A percentile compares a stretch with the other conserved stretches of the same genome.
Conservation (phyloP, 179 eudicot species). For the Heliamphora pulchella region DNA sequence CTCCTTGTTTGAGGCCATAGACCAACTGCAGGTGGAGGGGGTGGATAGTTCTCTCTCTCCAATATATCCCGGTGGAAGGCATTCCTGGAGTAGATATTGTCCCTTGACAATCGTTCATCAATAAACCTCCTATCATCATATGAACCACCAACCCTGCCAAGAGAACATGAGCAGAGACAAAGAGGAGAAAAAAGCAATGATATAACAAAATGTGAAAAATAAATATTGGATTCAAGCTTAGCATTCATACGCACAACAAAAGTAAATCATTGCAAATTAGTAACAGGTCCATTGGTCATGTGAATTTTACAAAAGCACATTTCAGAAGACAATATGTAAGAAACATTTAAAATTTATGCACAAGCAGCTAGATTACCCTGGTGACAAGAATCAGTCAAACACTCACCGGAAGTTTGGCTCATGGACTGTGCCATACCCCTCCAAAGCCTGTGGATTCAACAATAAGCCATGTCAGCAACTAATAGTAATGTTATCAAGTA, state of each 20-base stretch:
- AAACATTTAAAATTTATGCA: slow-evolving; percentile 1
- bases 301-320: neutral
- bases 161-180: slow-evolving; percentile 26
- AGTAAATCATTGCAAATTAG: neutral
- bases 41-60: slow-evolving; percentile 72
- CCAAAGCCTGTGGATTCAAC: slow-evolving; percentile 99
- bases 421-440: slow-evolving; percentile 88
- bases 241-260: slow-evolving; percentile 2
- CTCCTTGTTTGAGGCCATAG: slow-evolving; percentile 75
- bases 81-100: slow-evolving; percentile 55
- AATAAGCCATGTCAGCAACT: slow-evolving; percentile 95
- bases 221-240: neutral
- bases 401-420: slow-evolving; percentile 94
- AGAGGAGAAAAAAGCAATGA: slow-evolving; percentile 18
- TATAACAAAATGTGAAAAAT: neutral
- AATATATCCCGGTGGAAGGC: slow-evolving; percentile 50
- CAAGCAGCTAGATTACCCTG: slow-evolving; percentile 15
- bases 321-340: neutral
- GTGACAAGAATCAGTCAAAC: slow-evolving; percentile 22
- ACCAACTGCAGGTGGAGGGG: slow-evolving; percentile 58
- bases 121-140: slow-evolving; percentile 87
- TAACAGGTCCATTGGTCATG: neutral
- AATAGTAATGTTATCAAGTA: slow-evolving; percentile 61
- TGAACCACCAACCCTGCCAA: slow-evolving; percentile 75
- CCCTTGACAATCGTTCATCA: slow-evolving; percentile 79